Evolutionary conservation across 345 rosid genomes (phyloP), one percentile per base, ranked within the genome.

Genomic region (Carallia pectinifolia): DNA sequence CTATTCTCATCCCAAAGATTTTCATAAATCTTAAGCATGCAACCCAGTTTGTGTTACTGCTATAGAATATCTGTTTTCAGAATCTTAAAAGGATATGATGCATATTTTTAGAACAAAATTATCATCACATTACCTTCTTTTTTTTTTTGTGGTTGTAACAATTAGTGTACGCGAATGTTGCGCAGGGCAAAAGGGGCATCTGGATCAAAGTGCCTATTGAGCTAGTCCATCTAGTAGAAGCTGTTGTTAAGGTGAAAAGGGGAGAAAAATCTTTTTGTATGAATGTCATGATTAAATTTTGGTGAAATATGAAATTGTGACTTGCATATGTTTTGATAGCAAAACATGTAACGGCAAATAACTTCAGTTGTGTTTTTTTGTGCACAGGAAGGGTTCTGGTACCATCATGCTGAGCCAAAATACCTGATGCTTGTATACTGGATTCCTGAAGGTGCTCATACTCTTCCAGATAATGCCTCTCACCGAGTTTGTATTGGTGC

Each of bases 371-470:
- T 72, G 34, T 60, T 60, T 4, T 65, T 74, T 64, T 27, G 30
- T 77, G 79, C 44, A 53, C 85, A 94, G 97, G 90, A 94, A 81
- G 98, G 96, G 67, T 91, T 91, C 71, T 88, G 88, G 93, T 89
- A 76, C 63, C 98, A 94, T 82, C 98, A 91, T 72, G 98, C 98
- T 4, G 97, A 94, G 79, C 85, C 86, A 30, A 74, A 79, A 64
- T 84, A 91, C 79, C 56, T 94, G 72, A 94, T 94, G 98, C 95
- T 91, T 68, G 90, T 77, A 48, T 77, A 83, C 77, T 91, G 98
- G 96, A 88, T 91, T 76, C 96, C 95, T 23, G 73, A 77, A 71
- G 81, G 78, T 53, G 53, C 81, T 50, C 63, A 87, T 67, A 76
- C 90, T 33, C 86, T 94, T 83, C 98, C 98, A 36, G 78, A 87